Evolutionary conservation across 2,329 filamentous ascomycete genomes (phyloP).

Genomic region (Aspergillus sp.): DNA sequence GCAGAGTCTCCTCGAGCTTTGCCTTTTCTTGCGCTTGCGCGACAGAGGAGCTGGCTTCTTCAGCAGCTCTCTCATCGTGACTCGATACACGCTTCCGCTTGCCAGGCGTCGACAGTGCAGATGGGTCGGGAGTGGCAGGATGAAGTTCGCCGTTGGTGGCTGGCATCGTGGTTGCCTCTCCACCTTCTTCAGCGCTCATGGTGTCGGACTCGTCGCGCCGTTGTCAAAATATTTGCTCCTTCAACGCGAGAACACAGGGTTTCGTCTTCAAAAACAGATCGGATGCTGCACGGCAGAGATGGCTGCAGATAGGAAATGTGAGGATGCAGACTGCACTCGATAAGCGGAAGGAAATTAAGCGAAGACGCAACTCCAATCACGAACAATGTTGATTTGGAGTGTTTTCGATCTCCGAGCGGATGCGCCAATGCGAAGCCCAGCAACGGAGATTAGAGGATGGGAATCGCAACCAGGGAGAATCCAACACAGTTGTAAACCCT

Average conservation of each 20-base stretch:
- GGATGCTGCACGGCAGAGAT: neutral
- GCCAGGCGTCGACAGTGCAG: constrained; percentile 28
- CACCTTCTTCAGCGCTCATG: constrained; percentile 36
- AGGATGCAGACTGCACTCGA: neutral
- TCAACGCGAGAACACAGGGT: constrained; percentile 12
- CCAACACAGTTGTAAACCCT: constrained; percentile 1
- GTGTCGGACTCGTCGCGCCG: constrained; percentile 17
- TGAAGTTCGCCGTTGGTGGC: constrained; percentile 31
- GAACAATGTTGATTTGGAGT: constrained; percentile 5
- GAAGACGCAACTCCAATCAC: neutral
- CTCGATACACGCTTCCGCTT: constrained; percentile 39
- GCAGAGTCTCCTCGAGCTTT: constrained; percentile 30
- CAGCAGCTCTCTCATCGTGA: constrained; percentile 24
- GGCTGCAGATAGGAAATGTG: neutral
- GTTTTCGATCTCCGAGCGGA: constrained; percentile 18
- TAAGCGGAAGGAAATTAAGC: constrained; percentile 1
- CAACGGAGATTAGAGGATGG: constrained; percentile 17
- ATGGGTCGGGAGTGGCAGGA: constrained; percentile 22
- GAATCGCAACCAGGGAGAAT: constrained; percentile 21
- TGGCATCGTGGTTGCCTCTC: constrained; percentile 23
- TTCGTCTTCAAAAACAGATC: neutral
- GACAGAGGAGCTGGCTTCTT: constrained; percentile 18
- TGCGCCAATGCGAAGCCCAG: constrained; percentile 25
- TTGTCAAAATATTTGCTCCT: constrained; percentile 7
- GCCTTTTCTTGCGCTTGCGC: constrained; percentile 23